Evolutionary conservation across 768 basidiomycete genomes (phyloP).

Genomic region (Butyriboletus loyo): DNA sequence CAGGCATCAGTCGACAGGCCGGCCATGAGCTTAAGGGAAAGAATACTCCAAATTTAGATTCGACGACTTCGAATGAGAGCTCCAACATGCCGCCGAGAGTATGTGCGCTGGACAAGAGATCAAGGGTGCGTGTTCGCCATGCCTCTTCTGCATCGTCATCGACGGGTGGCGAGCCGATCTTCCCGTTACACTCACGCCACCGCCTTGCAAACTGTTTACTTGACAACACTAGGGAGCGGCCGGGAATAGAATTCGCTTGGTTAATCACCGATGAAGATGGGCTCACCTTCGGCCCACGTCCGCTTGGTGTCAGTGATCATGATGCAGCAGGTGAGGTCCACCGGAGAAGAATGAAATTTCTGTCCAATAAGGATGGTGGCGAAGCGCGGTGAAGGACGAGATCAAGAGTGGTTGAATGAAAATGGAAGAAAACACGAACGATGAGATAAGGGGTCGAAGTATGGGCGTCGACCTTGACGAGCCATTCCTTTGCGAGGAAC

Average conservation of each 20-base stretch:
- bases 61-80: conserved; percentile 54
- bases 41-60: conserved; percentile 57
- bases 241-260: conserved; percentile 15
- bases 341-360: conserved; percentile 62
- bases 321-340: conserved; percentile 56
- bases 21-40: neutral
- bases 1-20: conserved; percentile 12
- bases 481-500: conserved; percentile 69
- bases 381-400: conserved; percentile 1
- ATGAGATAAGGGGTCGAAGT: conserved; percentile 68
- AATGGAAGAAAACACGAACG: conserved; percentile 42
- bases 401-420: conserved; percentile 7
- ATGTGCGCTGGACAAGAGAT: conserved; percentile 56
- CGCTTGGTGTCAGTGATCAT: conserved; percentile 72
- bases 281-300: conserved; percentile 71
- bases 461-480: conserved; percentile 59
- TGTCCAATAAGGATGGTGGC: conserved; percentile 27
- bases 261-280: conserved; percentile 21
- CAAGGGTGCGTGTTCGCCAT: conserved; percentile 57
- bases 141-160: conserved; percentile 49
- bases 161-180: conserved; percentile 26
- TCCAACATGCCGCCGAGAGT: conserved; percentile 59
- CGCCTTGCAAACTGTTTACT: conserved; percentile 61
- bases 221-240: conserved; percentile 42
- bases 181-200: conserved; percentile 61